Evolutionary conservation across 75 land plant species (phyloP), one percentile per base, ranked within the genome.

Genomic region (Sequoia sempervirens): DNA sequence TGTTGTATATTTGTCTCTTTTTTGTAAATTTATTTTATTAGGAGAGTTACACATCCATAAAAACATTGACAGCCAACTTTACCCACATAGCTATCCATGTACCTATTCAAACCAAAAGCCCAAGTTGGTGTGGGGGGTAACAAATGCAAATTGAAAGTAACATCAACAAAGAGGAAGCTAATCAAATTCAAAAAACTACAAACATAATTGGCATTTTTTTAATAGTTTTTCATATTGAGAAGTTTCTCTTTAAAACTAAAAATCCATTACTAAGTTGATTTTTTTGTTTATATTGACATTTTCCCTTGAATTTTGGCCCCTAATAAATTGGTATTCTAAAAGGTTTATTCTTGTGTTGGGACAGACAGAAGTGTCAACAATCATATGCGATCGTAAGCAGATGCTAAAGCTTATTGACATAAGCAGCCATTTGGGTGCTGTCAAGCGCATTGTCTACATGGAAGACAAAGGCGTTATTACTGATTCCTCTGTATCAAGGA

Each of bases 371-470:
- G 96, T 90, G n/a, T 75, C 96, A 32, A 97, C 97, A 17, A 82
- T 95, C 64, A 88, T 97, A 34, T 97, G 99, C 80, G 97, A 92
- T 43, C 87, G 83, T n/a, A 97, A 93, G 89, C 93, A 92, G 86
- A 84, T 95, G 80, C 89, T 89, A 78, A 97, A 91, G 86, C 58
- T 97, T 80, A 50, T 85, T 47, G 88, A 86, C 52, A 84, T 97
- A 82, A 88, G 90, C 45, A 66, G 86, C 79, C 85, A 87, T 13
- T 53, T 93, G 76, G 83, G 89, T 36, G 89, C 90, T 13, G 84
- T 97, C 1, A 89, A 88, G 72, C 83, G 84, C 58, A 85, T 94
- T 54, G 90, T 96, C 28, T 95, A 91, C 84, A 88, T 96, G 88
- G 93, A 93, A 58, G 95, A 92, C 78, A 89, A 82, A 41, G 89